Evolutionary conservation across 106 monocot genomes (phyloP).

Genomic region (Hemerocallis citrina): DNA sequence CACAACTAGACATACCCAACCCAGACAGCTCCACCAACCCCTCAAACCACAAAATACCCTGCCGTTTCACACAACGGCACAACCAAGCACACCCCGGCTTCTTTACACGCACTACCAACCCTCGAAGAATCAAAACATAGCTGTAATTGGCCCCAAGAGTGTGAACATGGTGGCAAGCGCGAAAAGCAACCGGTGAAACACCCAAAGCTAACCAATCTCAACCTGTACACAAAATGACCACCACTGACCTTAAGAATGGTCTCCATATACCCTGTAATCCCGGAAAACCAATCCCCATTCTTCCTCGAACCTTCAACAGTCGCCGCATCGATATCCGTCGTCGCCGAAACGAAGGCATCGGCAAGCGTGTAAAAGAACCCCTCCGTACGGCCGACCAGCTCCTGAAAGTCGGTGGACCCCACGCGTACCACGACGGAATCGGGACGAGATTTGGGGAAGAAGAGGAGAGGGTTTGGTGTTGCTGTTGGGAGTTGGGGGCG

Average conservation of each 20-base stretch:
- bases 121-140: too few relatives aligned
- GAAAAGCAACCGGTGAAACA: too few relatives aligned
- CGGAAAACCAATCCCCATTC: constrained; percentile 68
- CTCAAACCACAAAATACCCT: too few relatives aligned
- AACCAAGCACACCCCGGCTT: too few relatives aligned
- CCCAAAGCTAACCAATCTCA: too few relatives aligned
- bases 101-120: too few relatives aligned
- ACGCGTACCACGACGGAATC: not conserved
- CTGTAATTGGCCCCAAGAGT: too few relatives aligned
- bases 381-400: constrained; percentile 36
- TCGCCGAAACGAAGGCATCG: constrained; percentile 46
- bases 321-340: constrained; percentile 14
- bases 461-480: constrained; percentile 5
- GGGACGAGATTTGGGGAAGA: constrained; percentile 5
- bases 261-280: constrained; percentile 70
- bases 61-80: too few relatives aligned
- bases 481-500: too few relatives aligned
- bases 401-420: constrained; percentile 7
- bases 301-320: constrained; percentile 37
- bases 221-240: not conserved
- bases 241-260: constrained; percentile 59
- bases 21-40: too few relatives aligned
- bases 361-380: constrained; percentile 65
- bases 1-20: too few relatives aligned
- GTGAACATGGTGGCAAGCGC: too few relatives aligned